A percentile compares a stretch with the other conserved stretches of the same genome.
Evolutionary conservation across 441 rosid genomes (phyloP).

Genomic region (Metrosideros polymorpha): DNA sequence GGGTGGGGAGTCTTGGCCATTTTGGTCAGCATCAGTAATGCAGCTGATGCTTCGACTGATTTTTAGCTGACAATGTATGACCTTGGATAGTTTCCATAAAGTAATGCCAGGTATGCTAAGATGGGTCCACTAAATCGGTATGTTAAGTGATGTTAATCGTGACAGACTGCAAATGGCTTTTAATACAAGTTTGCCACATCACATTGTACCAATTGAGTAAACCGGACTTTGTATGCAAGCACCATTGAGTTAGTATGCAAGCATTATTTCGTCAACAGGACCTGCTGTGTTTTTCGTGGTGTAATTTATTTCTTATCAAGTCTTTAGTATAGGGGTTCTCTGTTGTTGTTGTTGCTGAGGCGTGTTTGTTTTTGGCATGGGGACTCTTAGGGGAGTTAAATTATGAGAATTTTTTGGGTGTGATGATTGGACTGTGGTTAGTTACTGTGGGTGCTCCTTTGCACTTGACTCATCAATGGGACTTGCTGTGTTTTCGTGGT

Average conservation of each 20-base stretch:
- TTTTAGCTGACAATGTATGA: background rate
- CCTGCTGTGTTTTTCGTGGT: background rate
- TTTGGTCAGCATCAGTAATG: background rate
- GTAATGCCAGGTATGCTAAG: background rate
- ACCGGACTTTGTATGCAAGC: background rate
- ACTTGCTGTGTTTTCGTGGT: no score
- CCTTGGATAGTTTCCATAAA: background rate
- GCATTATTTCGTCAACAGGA: background rate
- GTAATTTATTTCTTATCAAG: background rate
- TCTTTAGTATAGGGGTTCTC: background rate
- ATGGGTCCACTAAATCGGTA: background rate
- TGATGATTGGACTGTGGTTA: background rate
- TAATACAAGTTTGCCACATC: background rate
- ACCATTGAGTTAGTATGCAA: background rate
- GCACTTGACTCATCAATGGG: background rate
- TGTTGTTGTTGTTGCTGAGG: rapidly evolving
- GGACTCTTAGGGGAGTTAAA: background rate
- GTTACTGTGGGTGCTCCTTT: background rate
- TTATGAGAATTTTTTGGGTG: background rate
- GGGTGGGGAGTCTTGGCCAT: background rate
- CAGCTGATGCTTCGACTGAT: background rate
- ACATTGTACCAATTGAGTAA: background rate
- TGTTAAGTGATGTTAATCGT: background rate
- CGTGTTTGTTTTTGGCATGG: background rate
- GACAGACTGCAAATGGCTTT: background rate